phyloP scores from a whole-genome alignment of 768 basidiomycete species.

The Phaeotremella skinneri region DNA sequence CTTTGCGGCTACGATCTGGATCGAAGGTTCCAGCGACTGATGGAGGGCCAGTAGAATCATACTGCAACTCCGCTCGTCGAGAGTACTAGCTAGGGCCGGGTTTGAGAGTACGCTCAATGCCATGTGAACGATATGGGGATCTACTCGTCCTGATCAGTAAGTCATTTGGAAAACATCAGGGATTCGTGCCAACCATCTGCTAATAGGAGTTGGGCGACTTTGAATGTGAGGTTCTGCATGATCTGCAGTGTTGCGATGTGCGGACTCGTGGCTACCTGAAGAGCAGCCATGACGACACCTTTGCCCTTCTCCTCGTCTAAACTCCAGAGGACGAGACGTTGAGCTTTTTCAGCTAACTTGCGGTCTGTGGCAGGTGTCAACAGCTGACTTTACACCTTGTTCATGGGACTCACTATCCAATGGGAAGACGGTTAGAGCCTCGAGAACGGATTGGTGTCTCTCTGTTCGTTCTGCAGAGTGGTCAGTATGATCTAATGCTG shows the following conservation, averaged over 20 bases:
- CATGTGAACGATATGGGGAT: slow-evolving; percentile 39
- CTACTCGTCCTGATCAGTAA: slow-evolving; percentile 5
- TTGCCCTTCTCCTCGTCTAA: slow-evolving; percentile 36
- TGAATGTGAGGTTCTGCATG: slow-evolving; percentile 33
- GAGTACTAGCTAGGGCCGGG: slow-evolving; percentile 33
- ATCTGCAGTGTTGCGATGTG: slow-evolving; percentile 25
- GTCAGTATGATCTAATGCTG: neutral
- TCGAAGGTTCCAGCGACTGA: slow-evolving; percentile 38
- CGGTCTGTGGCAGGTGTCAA: slow-evolving; percentile 16
- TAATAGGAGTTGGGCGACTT: slow-evolving; percentile 36
- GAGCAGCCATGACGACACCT: slow-evolving; percentile 33
- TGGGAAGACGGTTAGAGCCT: slow-evolving; percentile 35
- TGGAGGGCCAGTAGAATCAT: slow-evolving; percentile 45
- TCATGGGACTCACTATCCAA: slow-evolving; percentile 28
- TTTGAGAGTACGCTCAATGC: slow-evolving; percentile 37
- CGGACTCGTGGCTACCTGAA: slow-evolving; percentile 31
- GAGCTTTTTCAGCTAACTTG: slow-evolving; percentile 28
- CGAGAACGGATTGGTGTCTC: slow-evolving; percentile 27
- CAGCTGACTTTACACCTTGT: too few species aligned
- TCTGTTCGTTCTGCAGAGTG: slow-evolving; percentile 7
- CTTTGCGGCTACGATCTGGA: slow-evolving; percentile 46
- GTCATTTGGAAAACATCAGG: neutral
- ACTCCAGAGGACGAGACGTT: slow-evolving; percentile 37
- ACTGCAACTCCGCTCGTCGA: slow-evolving; percentile 39
- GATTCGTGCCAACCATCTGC: slow-evolving; percentile 34